A percentile compares a stretch with the other conserved stretches of the same genome.
Conservation (phyloP, 345 rosid species). For the sweet orange (Citrus sinensis) region DVS_A1.0 CM039161.1:4676001-4676500, state of each 20-base stretch:
- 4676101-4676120: slow-evolving; percentile 16
- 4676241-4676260: slow-evolving; percentile 55
- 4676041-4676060: neutral
- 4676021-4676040: neutral
- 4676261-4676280: slow-evolving; percentile 16
- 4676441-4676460: slow-evolving; percentile 97
- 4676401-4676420: slow-evolving; percentile 87
- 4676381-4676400: slow-evolving; percentile 85
- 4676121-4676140: slow-evolving; percentile 92
- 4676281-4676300: slow-evolving; percentile 10
- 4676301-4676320: slow-evolving; percentile 6
- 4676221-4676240: slow-evolving; percentile 89
- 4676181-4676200: slow-evolving; percentile 92
- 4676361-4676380: slow-evolving; percentile 82
- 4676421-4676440: slow-evolving; percentile 97
- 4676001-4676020: neutral
- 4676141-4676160: slow-evolving; percentile 91
- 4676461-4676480: slow-evolving; percentile 44
- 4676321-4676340: slow-evolving; percentile 70
- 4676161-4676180: slow-evolving; percentile 93
- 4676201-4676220: slow-evolving; percentile 88
- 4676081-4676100: neutral
- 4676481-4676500: neutral
- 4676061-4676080: neutral
- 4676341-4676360: slow-evolving; percentile 78